Evolutionary conservation across 805 yeast genomes (phyloP).

Genomic region (Lipomyces yamadae): DNA sequence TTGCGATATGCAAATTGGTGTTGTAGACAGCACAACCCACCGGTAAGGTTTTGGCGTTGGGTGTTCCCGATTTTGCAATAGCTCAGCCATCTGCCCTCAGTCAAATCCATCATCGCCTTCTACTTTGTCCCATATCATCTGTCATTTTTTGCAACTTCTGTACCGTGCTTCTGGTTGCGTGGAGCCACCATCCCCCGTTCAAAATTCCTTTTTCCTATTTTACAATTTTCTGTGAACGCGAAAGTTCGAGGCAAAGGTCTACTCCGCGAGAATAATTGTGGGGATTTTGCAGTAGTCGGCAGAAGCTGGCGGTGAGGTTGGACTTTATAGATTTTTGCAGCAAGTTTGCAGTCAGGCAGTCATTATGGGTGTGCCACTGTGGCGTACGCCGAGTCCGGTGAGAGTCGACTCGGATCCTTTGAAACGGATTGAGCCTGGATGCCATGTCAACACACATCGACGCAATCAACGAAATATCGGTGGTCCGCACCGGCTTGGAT

Average conservation of each 20-base stretch:
- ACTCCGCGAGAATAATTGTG: not conserved
- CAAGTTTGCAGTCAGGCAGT: not conserved
- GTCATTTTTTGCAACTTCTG: not conserved
- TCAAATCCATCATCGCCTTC: not conserved
- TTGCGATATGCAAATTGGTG: too few species aligned
- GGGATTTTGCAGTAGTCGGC: not conserved
- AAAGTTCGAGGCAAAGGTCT: not conserved
- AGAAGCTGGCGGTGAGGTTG: not conserved
- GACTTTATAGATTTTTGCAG: not conserved
- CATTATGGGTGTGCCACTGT: slow-evolving; percentile 21
- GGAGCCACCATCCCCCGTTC: not conserved
- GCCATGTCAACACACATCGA: slow-evolving; percentile 7
- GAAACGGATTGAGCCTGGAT: slow-evolving; percentile 11
- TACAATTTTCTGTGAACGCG: not conserved
- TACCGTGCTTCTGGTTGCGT: not conserved
- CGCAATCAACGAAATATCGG: not conserved
- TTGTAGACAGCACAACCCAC: too few species aligned
- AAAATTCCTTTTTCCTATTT: not conserved
- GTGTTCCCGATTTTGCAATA: too few species aligned
- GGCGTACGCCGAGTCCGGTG: slow-evolving; percentile 18
- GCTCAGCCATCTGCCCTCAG: too few species aligned
- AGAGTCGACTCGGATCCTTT: not conserved
- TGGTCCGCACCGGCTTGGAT: not conserved
- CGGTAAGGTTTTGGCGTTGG: too few species aligned
- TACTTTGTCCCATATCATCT: not conserved